Conservation (phyloP, 2,329 filamentous ascomycete genomes). For the Fusarium tjaetaba region DNA sequence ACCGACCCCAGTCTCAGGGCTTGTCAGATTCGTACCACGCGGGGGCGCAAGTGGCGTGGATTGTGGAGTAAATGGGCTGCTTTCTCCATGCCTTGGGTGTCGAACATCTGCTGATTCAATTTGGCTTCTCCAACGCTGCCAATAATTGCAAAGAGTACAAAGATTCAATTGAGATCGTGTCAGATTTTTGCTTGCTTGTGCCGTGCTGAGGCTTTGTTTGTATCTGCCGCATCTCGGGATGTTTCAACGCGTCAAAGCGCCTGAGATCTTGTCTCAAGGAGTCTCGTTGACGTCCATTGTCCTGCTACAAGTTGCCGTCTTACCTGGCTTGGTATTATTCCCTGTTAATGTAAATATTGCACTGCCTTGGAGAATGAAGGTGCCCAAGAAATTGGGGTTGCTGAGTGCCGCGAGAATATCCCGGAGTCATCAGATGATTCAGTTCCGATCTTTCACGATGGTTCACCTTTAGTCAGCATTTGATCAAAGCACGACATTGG, state of each 20-base stretch:
- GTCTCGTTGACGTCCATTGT: not conserved
- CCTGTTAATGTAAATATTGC: not conserved
- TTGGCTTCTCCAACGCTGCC: not conserved
- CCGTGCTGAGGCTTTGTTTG: not conserved
- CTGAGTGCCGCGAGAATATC: slow-evolving; percentile 9
- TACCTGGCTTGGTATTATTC: not conserved
- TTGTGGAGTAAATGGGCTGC: slow-evolving; percentile 19
- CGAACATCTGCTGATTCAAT: slow-evolving; percentile 16
- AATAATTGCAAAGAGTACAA: not conserved
- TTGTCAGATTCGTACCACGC: slow-evolving; percentile 12
- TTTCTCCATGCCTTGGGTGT: not conserved
- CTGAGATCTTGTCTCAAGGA: slow-evolving; percentile 1
- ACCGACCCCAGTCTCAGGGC: slow-evolving; percentile 1
- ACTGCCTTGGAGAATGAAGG: not conserved
- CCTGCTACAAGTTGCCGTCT: not conserved
- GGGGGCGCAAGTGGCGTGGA: slow-evolving; percentile 30
- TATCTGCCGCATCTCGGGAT: slow-evolving; percentile 12
- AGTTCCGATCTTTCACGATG: slow-evolving; percentile 22
- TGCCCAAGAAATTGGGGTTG: not conserved
- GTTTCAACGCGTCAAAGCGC: slow-evolving; percentile 1
- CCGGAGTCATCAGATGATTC: slow-evolving; percentile 16
- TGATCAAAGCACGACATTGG: not conserved
- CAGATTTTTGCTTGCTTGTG: not conserved
- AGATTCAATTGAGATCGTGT: not conserved
- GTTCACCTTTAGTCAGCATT: not conserved